Percentiles rank a stretch among this genome's conserved stretches.
Conservation (phyloP, 371 early-diverging fungal species). For the Mortierella sp. region DNA sequence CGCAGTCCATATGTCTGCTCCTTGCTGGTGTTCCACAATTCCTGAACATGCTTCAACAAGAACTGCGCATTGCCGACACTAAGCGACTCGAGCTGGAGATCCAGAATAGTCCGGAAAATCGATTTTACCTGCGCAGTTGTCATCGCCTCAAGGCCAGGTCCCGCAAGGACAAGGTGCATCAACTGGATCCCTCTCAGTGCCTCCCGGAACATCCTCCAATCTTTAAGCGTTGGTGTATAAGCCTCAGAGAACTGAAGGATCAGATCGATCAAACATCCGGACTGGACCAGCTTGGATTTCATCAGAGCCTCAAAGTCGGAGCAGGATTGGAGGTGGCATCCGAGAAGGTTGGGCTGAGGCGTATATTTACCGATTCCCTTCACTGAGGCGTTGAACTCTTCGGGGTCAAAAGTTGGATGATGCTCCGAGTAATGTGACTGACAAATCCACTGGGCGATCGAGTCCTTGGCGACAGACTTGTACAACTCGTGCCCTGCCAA, state of each 20-base stretch:
- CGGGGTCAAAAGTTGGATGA: not conserved
- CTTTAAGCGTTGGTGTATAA: not conserved
- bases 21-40: not conserved
- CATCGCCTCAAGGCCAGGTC: not conserved
- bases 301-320: not conserved
- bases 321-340: not conserved
- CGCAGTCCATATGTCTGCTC: not conserved
- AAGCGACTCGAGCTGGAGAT: not conserved
- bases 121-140: not conserved
- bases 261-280: not conserved
- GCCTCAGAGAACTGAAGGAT: not conserved
- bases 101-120: not conserved
- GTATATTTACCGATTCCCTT: not conserved
- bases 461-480: not conserved
- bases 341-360: not conserved
- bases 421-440: not conserved
- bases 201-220: not conserved
- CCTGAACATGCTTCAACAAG: not conserved
- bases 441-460: not conserved
- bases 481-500: not conserved
- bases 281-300: not conserved
- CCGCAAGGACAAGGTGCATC: not conserved
- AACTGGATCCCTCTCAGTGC: not conserved
- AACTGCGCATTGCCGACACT: not conserved
- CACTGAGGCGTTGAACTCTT: not conserved